Percentiles rank a stretch among this genome's conserved stretches.
Evolutionary conservation across 805 yeast species (phyloP).

Genomic region (Naumovozyma castellii): DNA sequence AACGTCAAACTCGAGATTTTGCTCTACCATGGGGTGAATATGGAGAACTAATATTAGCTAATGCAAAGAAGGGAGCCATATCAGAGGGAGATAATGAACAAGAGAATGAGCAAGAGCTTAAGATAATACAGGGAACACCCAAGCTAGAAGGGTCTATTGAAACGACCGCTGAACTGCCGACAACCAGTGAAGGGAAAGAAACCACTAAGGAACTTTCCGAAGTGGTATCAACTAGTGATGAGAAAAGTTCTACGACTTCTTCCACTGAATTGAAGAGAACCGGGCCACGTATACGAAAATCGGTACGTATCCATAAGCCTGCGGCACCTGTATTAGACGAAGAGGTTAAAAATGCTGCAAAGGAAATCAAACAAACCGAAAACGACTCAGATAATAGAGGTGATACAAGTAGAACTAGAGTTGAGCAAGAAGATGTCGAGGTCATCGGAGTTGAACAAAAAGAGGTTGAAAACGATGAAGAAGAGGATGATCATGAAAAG

Average conservation of each 20-base stretch:
- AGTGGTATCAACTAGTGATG: too few species aligned
- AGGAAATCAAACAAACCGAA: slow-evolving; percentile 7
- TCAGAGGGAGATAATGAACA: slow-evolving; percentile 4
- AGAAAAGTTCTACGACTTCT: not conserved
- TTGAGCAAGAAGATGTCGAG: slow-evolving; percentile 6
- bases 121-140: too few species aligned
- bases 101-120: slow-evolving; percentile 2
- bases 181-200: too few species aligned
- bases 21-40: slow-evolving; percentile 37
- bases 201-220: too few species aligned
- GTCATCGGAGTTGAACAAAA: not conserved
- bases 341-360: not conserved
- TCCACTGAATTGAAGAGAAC: not conserved
- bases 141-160: too few species aligned
- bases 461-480: not conserved
- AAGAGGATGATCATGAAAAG: slow-evolving; percentile 2
- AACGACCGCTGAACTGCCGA: not conserved
- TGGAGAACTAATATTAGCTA: slow-evolving; percentile 34
- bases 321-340: not conserved
- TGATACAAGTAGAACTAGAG: not conserved
- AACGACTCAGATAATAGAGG: slow-evolving; percentile 7
- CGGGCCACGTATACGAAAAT: slow-evolving; percentile 2
- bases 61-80: slow-evolving; percentile 23
- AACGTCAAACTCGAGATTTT: slow-evolving; percentile 23
- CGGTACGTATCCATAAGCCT: not conserved